Base-by-base conservation (phyloP, 306 rosid species). In the Canavalia ensiformis region DNA sequence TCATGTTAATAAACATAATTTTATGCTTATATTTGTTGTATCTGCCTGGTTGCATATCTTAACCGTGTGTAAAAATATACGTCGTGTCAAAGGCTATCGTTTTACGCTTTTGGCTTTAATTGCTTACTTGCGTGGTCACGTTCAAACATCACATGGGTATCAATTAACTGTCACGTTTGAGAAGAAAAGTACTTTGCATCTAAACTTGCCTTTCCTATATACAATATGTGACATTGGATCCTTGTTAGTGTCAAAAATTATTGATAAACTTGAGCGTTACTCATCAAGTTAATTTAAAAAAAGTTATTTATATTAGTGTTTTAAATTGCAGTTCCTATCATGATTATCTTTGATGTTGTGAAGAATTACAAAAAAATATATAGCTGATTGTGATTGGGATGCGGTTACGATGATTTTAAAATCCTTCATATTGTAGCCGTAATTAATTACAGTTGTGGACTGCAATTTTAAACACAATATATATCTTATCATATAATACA, bases 111-210 rank as follows among this genome's bases (percentile, higher is more conserved):
- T 74, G 78, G 71, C 12, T 76, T 80, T 18, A 18, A 18, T 18
- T 76, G 62, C 68, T 67, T 50, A 4, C 68, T 3, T 76, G 9
- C 83, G 68, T 74, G 60, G 76, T 82, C 87, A 79, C 58, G 83
- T 83, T 83, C 77, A 71, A 76, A 44, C 45, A 41, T 83, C 89
- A 86, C 85, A 73, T 86, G 89, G 80, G 56, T 33, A 65, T 46
- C 66, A 78, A 72, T 25, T 30, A 31, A 35, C 69, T 58, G 46
- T 68, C 84, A 54, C 77, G 9, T 54, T 72, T 13, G 30, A 46
- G 35, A 72, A 28, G 4, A 28, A 54, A 34, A 18, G 25, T 18
- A 63, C 69, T 18, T 33, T 72, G 72, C 54, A 71, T 56, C 69
- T 73, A 64, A 44, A 42, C 45, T 70, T 77, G 67, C 33, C 49